Evolutionary conservation across 495 filamentous ascomycete species (phyloP), one percentile per base, ranked within the genome.

Genomic region (Ramalina peruviana): DNA sequence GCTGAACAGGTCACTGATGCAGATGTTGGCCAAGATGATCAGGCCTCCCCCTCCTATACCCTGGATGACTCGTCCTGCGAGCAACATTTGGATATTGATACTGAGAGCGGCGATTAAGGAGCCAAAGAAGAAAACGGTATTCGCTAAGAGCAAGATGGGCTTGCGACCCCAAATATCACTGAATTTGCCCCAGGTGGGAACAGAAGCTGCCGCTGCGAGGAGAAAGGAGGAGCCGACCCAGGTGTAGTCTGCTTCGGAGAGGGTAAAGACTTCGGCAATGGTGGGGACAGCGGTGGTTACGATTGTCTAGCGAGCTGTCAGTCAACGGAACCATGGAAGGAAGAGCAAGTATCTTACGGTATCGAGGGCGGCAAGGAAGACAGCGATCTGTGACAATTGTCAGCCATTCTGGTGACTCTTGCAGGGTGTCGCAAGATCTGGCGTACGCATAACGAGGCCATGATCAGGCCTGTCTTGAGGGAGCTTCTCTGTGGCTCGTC

Each of bases 111-210:
- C 79, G 38, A 93, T 70, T 51, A 94, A 65, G 52, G 79, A 84
- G 4, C 82, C 86, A 10, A 87, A 61, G 55, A 90, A 78, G 68
- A 94, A 95, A 21, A 86, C 62, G 20, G 70, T 65, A 38, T 82
- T 85, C 36, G 86, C 84, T 1, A 81, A 47, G 10, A 95, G 66
- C 42, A 94, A 68, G 45, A 92, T 81, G 3, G 75, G 78, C 59
- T 93, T 95, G 21, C 88, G 76, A 1, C 88, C 88, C 73, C 80
- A 93, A 50, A 94, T 90, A 58, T 94, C 88, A 55, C 76, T 81
- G 36, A 89, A 64, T 60, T 88, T 88, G n/a, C 83, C 86, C 85
- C 86, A 89, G 48, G 80, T 68, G 0, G 85, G 84, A 20, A 79
- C 79, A 25, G 76, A 75, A 3, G 85, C 77, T 2, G 81, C 72